Base-by-base conservation (phyloP, 805 yeast genomes). In the Metschnikowia arizonensis region DNA sequence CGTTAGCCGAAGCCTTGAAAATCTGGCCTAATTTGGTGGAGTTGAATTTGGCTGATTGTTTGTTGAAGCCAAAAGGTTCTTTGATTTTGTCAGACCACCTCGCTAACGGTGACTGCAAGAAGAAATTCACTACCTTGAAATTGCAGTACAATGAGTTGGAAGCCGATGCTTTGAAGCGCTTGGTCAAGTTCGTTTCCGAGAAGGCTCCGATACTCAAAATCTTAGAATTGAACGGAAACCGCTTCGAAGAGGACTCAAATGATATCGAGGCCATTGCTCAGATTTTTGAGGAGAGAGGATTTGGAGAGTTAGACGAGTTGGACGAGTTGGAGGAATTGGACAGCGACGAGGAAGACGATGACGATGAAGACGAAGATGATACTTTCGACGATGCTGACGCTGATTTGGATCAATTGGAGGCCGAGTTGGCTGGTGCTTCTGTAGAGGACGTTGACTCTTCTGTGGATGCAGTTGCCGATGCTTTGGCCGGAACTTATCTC, bases 161-260 rank as follows among this genome's bases (percentile, higher is more conserved):
- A 50, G 74, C 76, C 33, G 74, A 74, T 25, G 77, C 91, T 2
- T 73, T 93, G 55, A 76, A 74, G 41, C 55, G 73, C n/a, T 67
- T 93, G 45, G 74, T 73, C 30, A 69, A 72, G 6, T 82, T 82
- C 15, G 66, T 88, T 34, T 50, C 56, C 40, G 64, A 69, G 15
- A 76, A 77, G 40, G 68, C 91, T 56, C 84, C 85, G 33, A 69
- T 72, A 17, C 73, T 93, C 61, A 71, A 78, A 59, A 43, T 60
- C 8, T 73, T 93, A 53, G 98, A 93, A 72, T 76, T 93, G 53
- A 91, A 93, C 61, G 99, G 99, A 61, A 93, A 93, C 69, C 74
- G 87, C 61, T 85, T 93, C 58, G 87, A 87, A 41, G 98, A 93
- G 64, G 98, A 91, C 53, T 81, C 87, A 33, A 85, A 81, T 48